Percentiles rank a stretch among this genome's conserved stretches.
These are phyloP conservation scores for Nevesoporus exiguus DNA, from an alignment of 768 basidiomycete species.

Conservation along the genomic window DNA sequence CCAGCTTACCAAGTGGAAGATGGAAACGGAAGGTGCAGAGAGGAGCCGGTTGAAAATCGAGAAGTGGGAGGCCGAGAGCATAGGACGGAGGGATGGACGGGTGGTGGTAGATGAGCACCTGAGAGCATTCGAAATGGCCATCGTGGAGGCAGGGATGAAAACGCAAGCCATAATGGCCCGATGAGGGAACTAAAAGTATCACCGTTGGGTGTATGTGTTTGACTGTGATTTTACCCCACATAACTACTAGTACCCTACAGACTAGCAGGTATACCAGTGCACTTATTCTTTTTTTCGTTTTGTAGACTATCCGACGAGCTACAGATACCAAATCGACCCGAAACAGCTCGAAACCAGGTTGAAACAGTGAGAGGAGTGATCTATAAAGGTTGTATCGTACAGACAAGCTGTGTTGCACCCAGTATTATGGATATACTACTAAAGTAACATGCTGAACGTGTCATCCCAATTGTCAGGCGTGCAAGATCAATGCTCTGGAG, in stretches of 20 bases:
- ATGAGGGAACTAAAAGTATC: slow-evolving; percentile 31
- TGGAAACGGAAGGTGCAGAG: slow-evolving; percentile 84
- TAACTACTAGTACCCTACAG: slow-evolving; percentile 5
- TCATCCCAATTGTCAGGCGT: too few species aligned
- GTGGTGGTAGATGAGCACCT: slow-evolving; percentile 75
- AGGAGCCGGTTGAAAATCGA: slow-evolving; percentile 72
- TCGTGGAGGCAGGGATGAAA: slow-evolving; percentile 70
- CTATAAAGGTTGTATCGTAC: background rate
- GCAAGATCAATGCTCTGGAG: too few species aligned
- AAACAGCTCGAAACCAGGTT: background rate
- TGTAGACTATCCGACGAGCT: slow-evolving; percentile 13
- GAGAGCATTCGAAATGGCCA: slow-evolving; percentile 66
- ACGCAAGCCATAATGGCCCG: slow-evolving; percentile 82
- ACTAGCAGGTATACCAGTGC: slow-evolving; percentile 19
- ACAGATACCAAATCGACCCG: background rate
- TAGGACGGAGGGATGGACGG: slow-evolving; percentile 52
- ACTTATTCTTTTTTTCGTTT: slow-evolving; percentile 18
- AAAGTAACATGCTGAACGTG: background rate
- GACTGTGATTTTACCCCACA: slow-evolving; percentile 8
- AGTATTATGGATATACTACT: background rate
- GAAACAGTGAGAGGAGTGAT: background rate
- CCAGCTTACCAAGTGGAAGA: slow-evolving; percentile 73
- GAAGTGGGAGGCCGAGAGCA: slow-evolving; percentile 68
- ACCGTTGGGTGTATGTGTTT: background rate
- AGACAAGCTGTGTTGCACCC: too few species aligned